Conservation (phyloP, 257 asterid species). For the Nicotiana sylvestris region DNA sequence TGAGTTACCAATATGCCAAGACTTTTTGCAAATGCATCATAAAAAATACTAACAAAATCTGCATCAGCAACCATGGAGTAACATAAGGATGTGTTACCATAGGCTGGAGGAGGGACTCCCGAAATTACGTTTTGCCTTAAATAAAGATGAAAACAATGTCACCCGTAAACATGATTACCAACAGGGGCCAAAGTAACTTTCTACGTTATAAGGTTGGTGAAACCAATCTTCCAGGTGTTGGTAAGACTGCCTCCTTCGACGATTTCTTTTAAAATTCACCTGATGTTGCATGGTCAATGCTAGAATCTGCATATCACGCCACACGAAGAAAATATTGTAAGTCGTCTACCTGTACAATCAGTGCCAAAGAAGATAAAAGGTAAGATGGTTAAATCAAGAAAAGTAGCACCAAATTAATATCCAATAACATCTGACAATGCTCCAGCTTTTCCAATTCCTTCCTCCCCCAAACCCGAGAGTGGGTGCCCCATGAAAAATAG, state of each 20-base stretch:
- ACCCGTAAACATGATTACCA: not conserved
- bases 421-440: no score
- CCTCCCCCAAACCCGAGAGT: no score
- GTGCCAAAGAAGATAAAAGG: not conserved
- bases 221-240: constrained; percentile 1
- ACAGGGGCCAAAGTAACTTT: not conserved
- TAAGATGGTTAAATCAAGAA: not conserved
- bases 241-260: not conserved
- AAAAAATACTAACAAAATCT: not conserved
- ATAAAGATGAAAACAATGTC: not conserved
- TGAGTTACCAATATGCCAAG: not conserved
- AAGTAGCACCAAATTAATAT: not conserved
- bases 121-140: not conserved
- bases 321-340: not conserved
- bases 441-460: no score
- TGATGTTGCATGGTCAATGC: not conserved
- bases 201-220: not conserved
- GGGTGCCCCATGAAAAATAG: not conserved
- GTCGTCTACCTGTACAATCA: constrained; percentile 1
- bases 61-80: not conserved
- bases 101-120: not conserved
- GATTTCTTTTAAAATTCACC: not conserved
- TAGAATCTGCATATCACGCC: not conserved
- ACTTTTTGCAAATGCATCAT: not conserved
- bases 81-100: not conserved